These are phyloP conservation scores for Carex cristatella DNA, from an alignment of 176 grass and related monocot genomes.

Conservation along the genomic window DNA sequence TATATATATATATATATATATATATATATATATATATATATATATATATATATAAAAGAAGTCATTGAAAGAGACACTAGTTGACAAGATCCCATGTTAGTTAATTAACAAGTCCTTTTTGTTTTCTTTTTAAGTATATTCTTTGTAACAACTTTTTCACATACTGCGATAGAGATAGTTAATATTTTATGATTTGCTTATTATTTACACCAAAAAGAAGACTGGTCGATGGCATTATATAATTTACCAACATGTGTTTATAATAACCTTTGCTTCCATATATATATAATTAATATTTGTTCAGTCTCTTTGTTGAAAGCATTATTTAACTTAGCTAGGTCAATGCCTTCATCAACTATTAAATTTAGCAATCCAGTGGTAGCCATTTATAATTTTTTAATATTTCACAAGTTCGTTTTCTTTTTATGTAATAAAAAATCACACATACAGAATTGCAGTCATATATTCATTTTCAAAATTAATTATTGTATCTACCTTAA, in stretches of 20 bases:
- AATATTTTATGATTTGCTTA: not conserved
- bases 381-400: constrained; percentile 11
- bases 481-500: not conserved
- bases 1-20: too few relatives aligned
- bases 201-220: constrained; percentile 11
- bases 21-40: too few relatives aligned
- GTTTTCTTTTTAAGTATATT: not conserved
- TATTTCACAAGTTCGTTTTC: not conserved
- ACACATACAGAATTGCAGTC: not conserved
- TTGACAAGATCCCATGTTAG: not conserved
- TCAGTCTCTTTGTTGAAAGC: constrained; percentile 17
- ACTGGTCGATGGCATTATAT: constrained; percentile 15
- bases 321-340: constrained; percentile 39
- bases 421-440: not conserved
- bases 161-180: constrained; percentile 11
- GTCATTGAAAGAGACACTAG: constrained; percentile 9
- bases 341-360: constrained; percentile 52
- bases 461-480: not conserved
- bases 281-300: constrained; percentile 11
- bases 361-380: constrained; percentile 8
- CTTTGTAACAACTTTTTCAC: constrained; percentile 17
- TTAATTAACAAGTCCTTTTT: not conserved
- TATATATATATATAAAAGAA: too few relatives aligned
- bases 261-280: constrained; percentile 22
- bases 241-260: constrained; percentile 22